These are phyloP conservation scores for Circinella minor DNA, from an alignment of 371 early-diverging fungal species.

Conservation along the genomic window DNA sequence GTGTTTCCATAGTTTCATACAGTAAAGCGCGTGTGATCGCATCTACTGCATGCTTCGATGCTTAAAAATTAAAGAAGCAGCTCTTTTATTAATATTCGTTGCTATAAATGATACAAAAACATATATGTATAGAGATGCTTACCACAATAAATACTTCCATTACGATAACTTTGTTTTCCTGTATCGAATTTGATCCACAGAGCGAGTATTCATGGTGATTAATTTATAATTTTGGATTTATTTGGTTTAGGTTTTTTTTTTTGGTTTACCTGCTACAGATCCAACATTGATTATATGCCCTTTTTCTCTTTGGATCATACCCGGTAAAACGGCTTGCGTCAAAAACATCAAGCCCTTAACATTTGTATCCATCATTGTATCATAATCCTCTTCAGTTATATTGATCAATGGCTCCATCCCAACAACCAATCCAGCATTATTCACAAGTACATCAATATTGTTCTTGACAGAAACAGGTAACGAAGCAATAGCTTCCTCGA, in stretches of 20 bases:
- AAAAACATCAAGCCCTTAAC: slow-evolving; percentile 83
- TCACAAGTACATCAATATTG: slow-evolving; percentile 44
- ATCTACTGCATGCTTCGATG: slow-evolving; percentile 87
- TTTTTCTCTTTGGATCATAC: slow-evolving; percentile 72
- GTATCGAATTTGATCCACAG: too few relatives aligned
- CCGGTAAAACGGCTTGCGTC: slow-evolving; percentile 81
- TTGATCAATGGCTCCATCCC: slow-evolving; percentile 80
- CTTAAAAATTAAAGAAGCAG: slow-evolving; percentile 29
- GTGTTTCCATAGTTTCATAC: slow-evolving; percentile 78
- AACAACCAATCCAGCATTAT: slow-evolving; percentile 72
- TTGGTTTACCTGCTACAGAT: slow-evolving; percentile 76
- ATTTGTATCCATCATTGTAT: slow-evolving; percentile 90
- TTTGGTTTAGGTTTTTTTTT: neutral
- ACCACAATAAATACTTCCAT: slow-evolving; percentile 86
- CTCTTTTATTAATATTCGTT: neutral
- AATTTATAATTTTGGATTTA: too few relatives aligned
- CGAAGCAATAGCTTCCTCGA: slow-evolving; percentile 55
- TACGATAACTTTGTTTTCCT: slow-evolving; percentile 67
- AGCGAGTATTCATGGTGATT: too few relatives aligned
- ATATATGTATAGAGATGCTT: slow-evolving; percentile 1
- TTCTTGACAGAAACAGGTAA: slow-evolving; percentile 55
- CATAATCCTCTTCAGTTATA: slow-evolving; percentile 67
- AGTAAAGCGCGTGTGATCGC: slow-evolving; percentile 80
- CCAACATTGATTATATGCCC: slow-evolving; percentile 92
- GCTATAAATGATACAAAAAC: too few relatives aligned